A percentile compares a stretch with the other conserved stretches of the same genome.
phyloP scores from a whole-genome alignment of 2,329 filamentous ascomycete genomes.

The Pseudogymnoascus verrucosus region DNA sequence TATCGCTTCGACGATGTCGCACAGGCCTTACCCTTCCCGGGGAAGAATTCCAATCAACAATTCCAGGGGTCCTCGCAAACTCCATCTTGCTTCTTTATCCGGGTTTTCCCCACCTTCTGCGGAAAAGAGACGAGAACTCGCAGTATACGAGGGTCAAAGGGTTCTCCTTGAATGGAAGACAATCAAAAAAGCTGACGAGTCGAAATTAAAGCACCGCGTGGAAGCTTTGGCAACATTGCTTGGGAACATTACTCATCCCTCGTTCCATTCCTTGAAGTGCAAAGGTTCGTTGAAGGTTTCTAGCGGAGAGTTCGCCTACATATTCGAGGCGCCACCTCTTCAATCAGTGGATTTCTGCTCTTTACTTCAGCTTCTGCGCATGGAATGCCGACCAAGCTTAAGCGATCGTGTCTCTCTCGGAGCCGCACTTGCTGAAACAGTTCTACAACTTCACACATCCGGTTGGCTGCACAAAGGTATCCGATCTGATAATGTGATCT shows the following conservation, averaged over 20 bases:
- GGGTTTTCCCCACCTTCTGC: neutral
- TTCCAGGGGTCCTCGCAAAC: neutral
- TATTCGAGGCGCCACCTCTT: constrained; percentile 10
- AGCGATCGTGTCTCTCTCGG: constrained; percentile 12
- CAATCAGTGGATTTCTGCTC: constrained; percentile 8
- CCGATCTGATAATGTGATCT: neutral
- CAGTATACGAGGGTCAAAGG: constrained; percentile 10
- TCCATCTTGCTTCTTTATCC: neutral
- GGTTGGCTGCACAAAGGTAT: constrained; percentile 15
- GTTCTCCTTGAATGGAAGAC: constrained; percentile 16
- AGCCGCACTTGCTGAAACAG: constrained; percentile 11
- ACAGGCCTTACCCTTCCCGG: neutral
- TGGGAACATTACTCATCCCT: constrained; percentile 7
- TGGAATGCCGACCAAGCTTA: constrained; percentile 6
- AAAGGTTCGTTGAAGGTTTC: constrained; percentile 13
- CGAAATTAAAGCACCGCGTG: constrained; percentile 12
- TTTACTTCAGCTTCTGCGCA: constrained; percentile 1
- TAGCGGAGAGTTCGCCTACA: constrained; percentile 13
- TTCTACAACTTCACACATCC: constrained; percentile 14
- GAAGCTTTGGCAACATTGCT: constrained; percentile 15
- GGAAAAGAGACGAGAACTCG: constrained; percentile 12
- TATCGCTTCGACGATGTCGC: neutral
- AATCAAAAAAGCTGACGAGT: constrained; percentile 6
- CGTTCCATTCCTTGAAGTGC: constrained; percentile 13
- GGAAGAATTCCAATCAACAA: neutral